phyloP scores from a whole-genome alignment of 805 yeast species.

The Metschnikowia noctiluminum region DNA sequence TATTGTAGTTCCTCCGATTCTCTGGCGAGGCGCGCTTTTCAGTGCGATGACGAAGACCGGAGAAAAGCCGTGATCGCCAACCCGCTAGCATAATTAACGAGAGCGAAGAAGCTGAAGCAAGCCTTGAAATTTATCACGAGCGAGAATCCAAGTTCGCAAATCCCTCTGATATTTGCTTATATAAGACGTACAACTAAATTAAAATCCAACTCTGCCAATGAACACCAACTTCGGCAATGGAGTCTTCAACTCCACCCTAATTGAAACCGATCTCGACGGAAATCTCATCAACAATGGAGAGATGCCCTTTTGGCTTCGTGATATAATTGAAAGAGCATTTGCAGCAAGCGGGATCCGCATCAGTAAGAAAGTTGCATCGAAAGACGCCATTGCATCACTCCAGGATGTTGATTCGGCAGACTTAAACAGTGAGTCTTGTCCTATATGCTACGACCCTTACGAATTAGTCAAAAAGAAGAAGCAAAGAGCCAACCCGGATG shows the following conservation, averaged over 20 bases:
- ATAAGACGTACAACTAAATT: too few relatives aligned
- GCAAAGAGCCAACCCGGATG: constrained; percentile 9
- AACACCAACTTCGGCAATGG: constrained; percentile 11
- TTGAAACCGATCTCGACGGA: constrained; percentile 17
- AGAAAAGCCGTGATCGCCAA: too few relatives aligned
- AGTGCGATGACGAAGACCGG: too few relatives aligned
- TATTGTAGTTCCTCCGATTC: too few relatives aligned
- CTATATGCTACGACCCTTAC: constrained; percentile 40
- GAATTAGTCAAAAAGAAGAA: constrained; percentile 15
- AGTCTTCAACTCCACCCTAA: constrained; percentile 11
- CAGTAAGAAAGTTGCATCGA: constrained; percentile 31
- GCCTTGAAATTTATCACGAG: too few relatives aligned
- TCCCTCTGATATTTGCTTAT: too few relatives aligned
- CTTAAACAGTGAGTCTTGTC: constrained; percentile 28
- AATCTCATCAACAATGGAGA: constrained; percentile 14
- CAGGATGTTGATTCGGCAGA: constrained; percentile 20
- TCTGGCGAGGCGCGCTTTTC: too few relatives aligned
- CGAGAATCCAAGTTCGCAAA: too few relatives aligned
- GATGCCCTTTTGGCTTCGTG: constrained; percentile 19
- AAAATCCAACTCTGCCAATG: neutral
- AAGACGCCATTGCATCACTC: constrained; percentile 37
- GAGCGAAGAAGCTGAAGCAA: too few relatives aligned
- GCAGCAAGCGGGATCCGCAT: constrained; percentile 26
- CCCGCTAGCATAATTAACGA: too few relatives aligned
- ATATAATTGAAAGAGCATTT: constrained; percentile 33